These are phyloP conservation scores for Cutaneotrichosporon mucoides DNA, from an alignment of 1,284 basidiomycete genomes.

Conservation along the genomic window DNA sequence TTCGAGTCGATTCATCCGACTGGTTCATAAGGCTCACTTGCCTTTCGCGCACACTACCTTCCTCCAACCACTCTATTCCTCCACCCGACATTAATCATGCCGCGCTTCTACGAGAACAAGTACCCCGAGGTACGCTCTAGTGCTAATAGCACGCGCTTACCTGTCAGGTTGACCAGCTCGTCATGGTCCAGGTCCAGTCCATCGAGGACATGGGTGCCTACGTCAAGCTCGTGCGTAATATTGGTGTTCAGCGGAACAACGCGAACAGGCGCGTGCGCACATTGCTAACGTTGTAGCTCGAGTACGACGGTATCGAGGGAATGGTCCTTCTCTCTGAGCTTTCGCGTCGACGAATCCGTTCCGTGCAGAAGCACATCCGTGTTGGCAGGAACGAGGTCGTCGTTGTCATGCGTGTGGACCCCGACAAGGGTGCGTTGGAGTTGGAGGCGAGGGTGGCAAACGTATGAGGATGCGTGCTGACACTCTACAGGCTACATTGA, in stretches of 20 bases:
- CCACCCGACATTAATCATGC: constrained; percentile 30
- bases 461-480: neutral
- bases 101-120: constrained; percentile 52
- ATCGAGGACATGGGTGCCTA: constrained; percentile 99
- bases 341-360: constrained; percentile 91
- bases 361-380: constrained; percentile 96
- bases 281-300: constrained; percentile 59
- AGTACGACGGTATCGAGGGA: constrained; percentile 98
- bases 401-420: constrained; percentile 96
- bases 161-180: constrained; percentile 81
- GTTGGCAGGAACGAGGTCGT: constrained; percentile 98
- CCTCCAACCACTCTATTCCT: neutral
- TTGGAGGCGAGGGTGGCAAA: constrained; percentile 28
- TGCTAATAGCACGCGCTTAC: neutral
- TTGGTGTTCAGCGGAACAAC: neutral
- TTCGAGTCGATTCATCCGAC: neutral
- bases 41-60: neutral
- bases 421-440: constrained; percentile 77
- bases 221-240: constrained; percentile 78
- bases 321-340: constrained; percentile 99
- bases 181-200: constrained; percentile 98
- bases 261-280: neutral
- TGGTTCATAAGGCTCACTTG: neutral
- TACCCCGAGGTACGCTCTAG: constrained; percentile 51
- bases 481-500: constrained; percentile 82